These are phyloP conservation scores for Calonectria hongkongensis DNA, from an alignment of 2,329 filamentous ascomycete genomes.

Conservation along the genomic window DNA sequence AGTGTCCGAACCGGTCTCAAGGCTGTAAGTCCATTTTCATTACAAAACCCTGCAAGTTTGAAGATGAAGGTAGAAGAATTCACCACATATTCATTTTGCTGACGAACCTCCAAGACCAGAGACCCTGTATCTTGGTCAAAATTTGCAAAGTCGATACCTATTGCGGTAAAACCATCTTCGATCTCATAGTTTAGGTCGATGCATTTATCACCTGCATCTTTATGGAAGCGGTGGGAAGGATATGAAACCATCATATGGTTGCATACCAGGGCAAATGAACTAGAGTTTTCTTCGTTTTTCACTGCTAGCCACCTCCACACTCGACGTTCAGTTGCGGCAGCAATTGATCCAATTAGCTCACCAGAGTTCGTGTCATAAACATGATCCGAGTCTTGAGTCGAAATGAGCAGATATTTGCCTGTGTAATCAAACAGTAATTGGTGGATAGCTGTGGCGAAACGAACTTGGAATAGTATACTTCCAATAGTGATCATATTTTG, in stretches of 20 bases:
- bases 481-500: neutral
- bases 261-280: neutral
- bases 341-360: neutral
- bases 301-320: neutral
- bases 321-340: neutral
- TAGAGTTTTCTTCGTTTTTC: neutral
- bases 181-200: neutral
- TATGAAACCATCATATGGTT: neutral
- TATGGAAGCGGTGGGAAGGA: neutral
- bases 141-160: neutral
- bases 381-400: neutral
- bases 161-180: neutral
- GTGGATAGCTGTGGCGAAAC: neutral
- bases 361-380: neutral
- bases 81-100: neutral
- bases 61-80: constrained; percentile 1
- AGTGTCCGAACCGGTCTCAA: neutral
- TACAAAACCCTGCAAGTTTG: neutral
- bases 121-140: neutral
- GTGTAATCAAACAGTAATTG: neutral
- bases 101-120: constrained; percentile 1
- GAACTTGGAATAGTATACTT: neutral
- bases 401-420: neutral
- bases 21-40: neutral
- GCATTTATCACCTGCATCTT: neutral